Conservation (phyloP, 768 basidiomycete species). For the Lactifluus echinatus region DNA sequence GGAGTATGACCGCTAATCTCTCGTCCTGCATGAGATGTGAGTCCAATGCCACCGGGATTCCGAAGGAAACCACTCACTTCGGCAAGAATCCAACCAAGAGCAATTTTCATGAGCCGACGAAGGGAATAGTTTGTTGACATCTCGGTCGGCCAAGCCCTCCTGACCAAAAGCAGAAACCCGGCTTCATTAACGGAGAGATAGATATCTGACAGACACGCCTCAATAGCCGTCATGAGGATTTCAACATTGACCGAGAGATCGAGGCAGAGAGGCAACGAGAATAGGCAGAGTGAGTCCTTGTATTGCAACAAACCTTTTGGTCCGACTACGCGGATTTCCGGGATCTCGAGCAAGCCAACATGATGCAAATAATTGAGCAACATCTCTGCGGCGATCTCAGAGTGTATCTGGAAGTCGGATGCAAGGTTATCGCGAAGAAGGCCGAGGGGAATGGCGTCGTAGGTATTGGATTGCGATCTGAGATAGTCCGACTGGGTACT, state of each 20-base stretch:
- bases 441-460: slow-evolving; percentile 48
- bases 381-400: slow-evolving; percentile 42
- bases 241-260: slow-evolving; percentile 70
- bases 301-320: slow-evolving; percentile 31
- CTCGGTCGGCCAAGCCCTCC: slow-evolving; percentile 67
- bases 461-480: slow-evolving; percentile 34
- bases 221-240: slow-evolving; percentile 58
- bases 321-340: slow-evolving; percentile 31
- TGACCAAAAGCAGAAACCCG: slow-evolving; percentile 58
- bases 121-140: slow-evolving; percentile 65
- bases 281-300: slow-evolving; percentile 39
- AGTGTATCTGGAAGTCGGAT: slow-evolving; percentile 47
- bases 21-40: slow-evolving; percentile 42
- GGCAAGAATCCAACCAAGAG: slow-evolving; percentile 63
- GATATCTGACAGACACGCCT: slow-evolving; percentile 59
- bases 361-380: slow-evolving; percentile 53
- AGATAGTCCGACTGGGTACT: slow-evolving; percentile 29
- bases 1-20: slow-evolving; percentile 54
- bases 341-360: slow-evolving; percentile 50
- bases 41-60: not conserved
- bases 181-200: slow-evolving; percentile 69
- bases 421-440: slow-evolving; percentile 55
- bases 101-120: slow-evolving; percentile 45
- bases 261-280: slow-evolving; percentile 62
- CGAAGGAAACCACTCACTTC: slow-evolving; percentile 40